Base-by-base conservation (phyloP, 139 green algal genomes). In the Raphidocelis subcapitata region DNA sequence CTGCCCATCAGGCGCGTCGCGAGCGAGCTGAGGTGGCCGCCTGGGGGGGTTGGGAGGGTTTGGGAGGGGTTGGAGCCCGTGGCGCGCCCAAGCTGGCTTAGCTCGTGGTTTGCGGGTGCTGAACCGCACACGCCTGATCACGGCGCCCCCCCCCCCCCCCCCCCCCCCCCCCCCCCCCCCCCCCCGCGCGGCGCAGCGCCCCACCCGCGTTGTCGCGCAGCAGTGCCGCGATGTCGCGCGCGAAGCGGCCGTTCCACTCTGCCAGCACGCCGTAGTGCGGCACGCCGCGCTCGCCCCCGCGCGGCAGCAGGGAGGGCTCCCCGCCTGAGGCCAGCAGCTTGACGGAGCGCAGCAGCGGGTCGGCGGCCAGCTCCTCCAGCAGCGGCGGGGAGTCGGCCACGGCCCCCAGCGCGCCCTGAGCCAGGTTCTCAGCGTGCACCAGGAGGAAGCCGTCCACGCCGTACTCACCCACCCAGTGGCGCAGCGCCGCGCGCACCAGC, bases 371-470 rank as follows among this genome's bases (percentile, higher is more conserved):
- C 5, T 89, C 85, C 47, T 96, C 86, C 0, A 81, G 80, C 46
- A 96, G 72, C 0, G 91, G 72, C 23, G 91, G 88, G 18, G 72
- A 82, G 77, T 96, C 90, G 64, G 89, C 65, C 8, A 96, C 81
- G 1, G 61, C 73, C 49, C 88, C 88, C 62, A 84, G 76, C 65
- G 49, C 83, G 78, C 85, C 82, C 83, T 88, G 73, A 37, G 78
- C 73, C 24, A 96, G 80, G 73, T 92, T 94, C 74, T 96, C 91
- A 14, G 91, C 91, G 37, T 94, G 92, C 24, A 89, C 59, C 46
- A 96, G 87, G 55, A 77, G 79, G 75, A 96, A 96, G 70, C 91
- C 91, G 41, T 94, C 89, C 63, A 96, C 77, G 0, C 82, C 70
- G 75, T 88, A 94, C 55, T 93, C 83, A 32, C 44, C 23, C 18